Conservation (phyloP, 1,284 basidiomycete species). For the Cryptococcus sp. region DNA sequence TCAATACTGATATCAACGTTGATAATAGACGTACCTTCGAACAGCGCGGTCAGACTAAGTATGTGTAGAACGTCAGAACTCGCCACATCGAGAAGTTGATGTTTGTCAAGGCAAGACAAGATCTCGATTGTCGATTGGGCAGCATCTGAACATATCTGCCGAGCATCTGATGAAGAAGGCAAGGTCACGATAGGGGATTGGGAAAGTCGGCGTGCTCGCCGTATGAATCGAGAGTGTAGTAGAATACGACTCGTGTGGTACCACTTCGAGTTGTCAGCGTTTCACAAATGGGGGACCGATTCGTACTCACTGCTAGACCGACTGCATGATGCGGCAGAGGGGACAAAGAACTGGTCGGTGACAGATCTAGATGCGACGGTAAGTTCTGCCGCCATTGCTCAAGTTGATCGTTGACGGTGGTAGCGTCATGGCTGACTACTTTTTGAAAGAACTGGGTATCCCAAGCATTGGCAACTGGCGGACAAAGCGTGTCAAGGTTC, state of each 20-base stretch:
- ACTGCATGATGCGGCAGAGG: conserved; percentile 46
- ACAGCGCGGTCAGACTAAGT: conserved; percentile 43
- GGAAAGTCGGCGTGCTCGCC: conserved; percentile 6
- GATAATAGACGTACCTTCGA: conserved; percentile 31
- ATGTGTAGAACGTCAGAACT: conserved; percentile 48
- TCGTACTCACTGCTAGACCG: conserved; percentile 34
- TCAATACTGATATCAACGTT: background rate
- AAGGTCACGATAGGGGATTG: conserved; percentile 1
- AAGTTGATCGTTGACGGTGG: conserved; percentile 30
- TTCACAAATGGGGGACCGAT: background rate
- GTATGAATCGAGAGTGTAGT: conserved; percentile 43
- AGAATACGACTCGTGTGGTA: conserved; percentile 42
- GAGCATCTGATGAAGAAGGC: conserved; percentile 17
- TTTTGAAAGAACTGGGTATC: conserved; percentile 4
- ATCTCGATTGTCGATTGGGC: conserved; percentile 41
- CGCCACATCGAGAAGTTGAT: conserved; percentile 37
- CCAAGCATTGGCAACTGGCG: conserved; percentile 15
- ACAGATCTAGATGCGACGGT: conserved; percentile 33
- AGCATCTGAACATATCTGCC: conserved; percentile 39
- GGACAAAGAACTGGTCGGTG: conserved; percentile 14
- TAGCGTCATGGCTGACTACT: conserved; percentile 1
- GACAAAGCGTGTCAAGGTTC: conserved; percentile 37
- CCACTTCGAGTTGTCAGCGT: conserved; percentile 32
- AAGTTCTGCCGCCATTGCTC: conserved; percentile 32
- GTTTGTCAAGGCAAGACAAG: conserved; percentile 36